These are phyloP conservation scores for Diaporthe sp. DNA, from an alignment of 2,329 filamentous ascomycete genomes.

Conservation along the genomic window DNA sequence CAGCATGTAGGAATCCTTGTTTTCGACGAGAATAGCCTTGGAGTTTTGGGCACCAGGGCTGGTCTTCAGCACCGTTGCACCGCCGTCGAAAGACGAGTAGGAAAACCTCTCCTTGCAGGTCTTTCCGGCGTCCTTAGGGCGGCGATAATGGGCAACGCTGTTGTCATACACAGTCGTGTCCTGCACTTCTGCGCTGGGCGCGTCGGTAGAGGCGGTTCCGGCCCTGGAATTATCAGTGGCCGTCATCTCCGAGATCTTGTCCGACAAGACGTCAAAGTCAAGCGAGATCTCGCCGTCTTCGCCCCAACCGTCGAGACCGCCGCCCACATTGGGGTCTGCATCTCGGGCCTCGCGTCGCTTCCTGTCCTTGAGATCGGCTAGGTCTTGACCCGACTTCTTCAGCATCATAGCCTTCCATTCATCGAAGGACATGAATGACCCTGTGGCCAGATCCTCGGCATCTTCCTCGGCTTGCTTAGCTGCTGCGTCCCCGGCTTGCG, in stretches of 20 bases:
- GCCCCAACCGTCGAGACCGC: conserved; percentile 83
- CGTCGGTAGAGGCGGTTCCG: conserved; percentile 40
- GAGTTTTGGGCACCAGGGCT: conserved; percentile 89
- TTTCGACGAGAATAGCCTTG: conserved; percentile 91
- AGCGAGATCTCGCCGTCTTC: conserved; percentile 88
- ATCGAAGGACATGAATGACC: conserved; percentile 93
- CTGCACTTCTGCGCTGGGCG: conserved; percentile 48
- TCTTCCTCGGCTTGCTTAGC: conserved; percentile 66
- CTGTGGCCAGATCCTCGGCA: conserved; percentile 73
- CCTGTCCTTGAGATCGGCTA: conserved; percentile 75
- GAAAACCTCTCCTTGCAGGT: conserved; percentile 99
- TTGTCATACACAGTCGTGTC: conserved; percentile 63
- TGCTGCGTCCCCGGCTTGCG: conserved; percentile 43
- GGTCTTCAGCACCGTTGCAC: conserved; percentile 92
- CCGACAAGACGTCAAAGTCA: conserved; percentile 65
- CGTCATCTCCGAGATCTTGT: conserved; percentile 60
- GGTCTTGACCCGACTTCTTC: conserved; percentile 83
- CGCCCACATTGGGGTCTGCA: conserved; percentile 67
- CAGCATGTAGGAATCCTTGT: conserved; percentile 99
- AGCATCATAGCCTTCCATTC: conserved; percentile 98
- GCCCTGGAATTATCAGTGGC: conserved; percentile 47
- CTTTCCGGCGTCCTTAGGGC: conserved; percentile 93
- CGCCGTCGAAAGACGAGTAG: conserved; percentile 97
- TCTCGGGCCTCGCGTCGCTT: conserved; percentile 65
- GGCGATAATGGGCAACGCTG: conserved; percentile 67